Conservation (phyloP, 2,329 filamentous ascomycete species). For the Penicillium sp. region DNA sequence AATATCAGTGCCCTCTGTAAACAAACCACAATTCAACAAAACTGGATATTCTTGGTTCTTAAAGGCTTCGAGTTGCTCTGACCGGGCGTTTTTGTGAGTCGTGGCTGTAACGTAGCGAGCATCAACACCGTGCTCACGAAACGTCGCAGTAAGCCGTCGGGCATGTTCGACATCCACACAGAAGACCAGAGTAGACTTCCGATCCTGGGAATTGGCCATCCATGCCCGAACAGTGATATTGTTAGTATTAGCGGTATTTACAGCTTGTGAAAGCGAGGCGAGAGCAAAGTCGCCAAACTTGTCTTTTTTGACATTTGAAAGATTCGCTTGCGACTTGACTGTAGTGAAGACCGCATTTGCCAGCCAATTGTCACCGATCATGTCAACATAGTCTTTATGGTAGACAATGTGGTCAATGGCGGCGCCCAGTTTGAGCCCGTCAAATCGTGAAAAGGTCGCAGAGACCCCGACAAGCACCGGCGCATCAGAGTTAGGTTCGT, state of each 20-base stretch:
- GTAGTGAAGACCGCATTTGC: conserved; percentile 93
- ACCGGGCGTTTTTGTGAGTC: conserved; percentile 68
- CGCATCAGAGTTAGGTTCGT: conserved; percentile 48
- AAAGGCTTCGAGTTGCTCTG: conserved; percentile 73
- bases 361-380: conserved; percentile 89
- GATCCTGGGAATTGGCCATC: conserved; percentile 70
- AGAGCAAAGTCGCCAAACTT: conserved; percentile 76
- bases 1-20: conserved; percentile 96
- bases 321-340: conserved; percentile 76
- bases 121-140: conserved; percentile 75
- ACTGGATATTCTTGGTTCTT: conserved; percentile 76
- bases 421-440: conserved; percentile 76
- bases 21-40: conserved; percentile 91
- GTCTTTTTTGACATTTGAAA: conserved; percentile 67
- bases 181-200: conserved; percentile 88
- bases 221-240: conserved; percentile 83
- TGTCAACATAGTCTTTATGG: conserved; percentile 78
- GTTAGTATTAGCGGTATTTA: conserved; percentile 82
- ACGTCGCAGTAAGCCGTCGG: conserved; percentile 68
- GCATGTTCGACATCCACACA: conserved; percentile 91
- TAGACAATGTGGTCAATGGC: conserved; percentile 96
- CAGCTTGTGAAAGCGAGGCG: conserved; percentile 72
- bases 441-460: conserved; percentile 75
- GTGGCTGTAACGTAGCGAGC: conserved; percentile 84
- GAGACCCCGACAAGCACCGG: conserved; percentile 86